A percentile compares a stretch with the other conserved stretches of the same genome.
These are phyloP conservation scores for Rheum nobile DNA, from an alignment of 148 eudicot species.

Conservation along the genomic window DNA sequence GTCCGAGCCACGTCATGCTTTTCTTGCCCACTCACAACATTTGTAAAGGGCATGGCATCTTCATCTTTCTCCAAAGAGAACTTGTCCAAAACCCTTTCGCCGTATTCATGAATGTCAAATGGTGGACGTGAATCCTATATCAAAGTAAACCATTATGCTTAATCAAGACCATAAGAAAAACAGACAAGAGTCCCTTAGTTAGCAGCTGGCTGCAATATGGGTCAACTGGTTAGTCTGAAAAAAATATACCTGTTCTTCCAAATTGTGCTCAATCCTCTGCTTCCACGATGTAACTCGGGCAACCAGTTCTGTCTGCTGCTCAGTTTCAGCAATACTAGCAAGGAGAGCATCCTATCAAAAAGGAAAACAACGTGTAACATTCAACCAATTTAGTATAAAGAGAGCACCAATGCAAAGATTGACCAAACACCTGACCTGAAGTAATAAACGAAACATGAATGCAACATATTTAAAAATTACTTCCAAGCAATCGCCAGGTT, in stretches of 20 bases:
- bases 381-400: not conserved
- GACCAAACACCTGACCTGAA: not conserved
- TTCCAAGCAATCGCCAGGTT: not conserved
- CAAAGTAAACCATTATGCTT: slow-evolving; percentile 1
- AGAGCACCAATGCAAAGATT: not conserved
- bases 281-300: slow-evolving; percentile 89
- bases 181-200: not conserved
- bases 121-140: slow-evolving; percentile 76
- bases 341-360: slow-evolving; percentile 68
- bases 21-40: slow-evolving; percentile 65
- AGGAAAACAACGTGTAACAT: slow-evolving; percentile 3
- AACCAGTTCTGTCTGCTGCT: slow-evolving; percentile 79
- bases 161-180: not conserved
- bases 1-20: slow-evolving; percentile 84
- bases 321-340: slow-evolving; percentile 67
- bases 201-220: not conserved
- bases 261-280: slow-evolving; percentile 67
- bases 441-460: not conserved
- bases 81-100: slow-evolving; percentile 54
- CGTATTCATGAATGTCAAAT: slow-evolving; percentile 79
- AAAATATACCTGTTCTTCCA: slow-evolving; percentile 62
- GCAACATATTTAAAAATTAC: not conserved
- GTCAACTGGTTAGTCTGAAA: not conserved
- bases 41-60: slow-evolving; percentile 36
- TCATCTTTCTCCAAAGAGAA: slow-evolving; percentile 32